Percentiles rank a stretch among this genome's conserved stretches.
Evolutionary conservation across 495 filamentous ascomycete species (phyloP).

Genomic region (Aspergillus egyptiacus): DNA sequence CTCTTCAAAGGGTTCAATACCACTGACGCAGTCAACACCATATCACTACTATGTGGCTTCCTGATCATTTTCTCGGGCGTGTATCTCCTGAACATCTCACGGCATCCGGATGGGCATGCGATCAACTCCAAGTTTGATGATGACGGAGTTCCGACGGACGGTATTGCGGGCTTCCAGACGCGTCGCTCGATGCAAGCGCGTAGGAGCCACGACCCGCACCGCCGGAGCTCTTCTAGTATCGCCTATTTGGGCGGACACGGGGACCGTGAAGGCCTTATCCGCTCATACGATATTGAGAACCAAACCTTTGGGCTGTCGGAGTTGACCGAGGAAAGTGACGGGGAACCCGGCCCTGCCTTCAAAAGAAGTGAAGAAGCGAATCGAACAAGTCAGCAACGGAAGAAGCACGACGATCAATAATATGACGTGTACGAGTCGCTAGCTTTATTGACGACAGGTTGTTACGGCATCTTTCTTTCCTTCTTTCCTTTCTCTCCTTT

Average conservation of each 20-base stretch:
- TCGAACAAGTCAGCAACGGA: constrained; percentile 24
- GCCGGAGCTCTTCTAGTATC: constrained; percentile 52
- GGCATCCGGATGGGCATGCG: constrained; percentile 70
- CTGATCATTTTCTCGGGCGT: constrained; percentile 95
- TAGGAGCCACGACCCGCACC: constrained; percentile 55
- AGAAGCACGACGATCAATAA: constrained; percentile 40
- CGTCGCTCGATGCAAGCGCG: constrained; percentile 87
- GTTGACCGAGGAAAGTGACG: constrained; percentile 66
- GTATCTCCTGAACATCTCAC: constrained; percentile 91
- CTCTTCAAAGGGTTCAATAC: constrained; percentile 98
- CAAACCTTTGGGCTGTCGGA: constrained; percentile 61
- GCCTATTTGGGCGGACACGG: constrained; percentile 43
- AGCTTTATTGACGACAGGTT: constrained; percentile 22
- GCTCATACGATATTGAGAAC: constrained; percentile 73
- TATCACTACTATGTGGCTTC: constrained; percentile 90
- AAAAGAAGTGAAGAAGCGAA: constrained; percentile 25
- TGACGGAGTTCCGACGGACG: constrained; percentile 84
- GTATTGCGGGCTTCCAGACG: constrained; percentile 80
- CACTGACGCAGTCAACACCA: constrained; percentile 84
- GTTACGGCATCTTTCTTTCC: constrained; percentile 16
- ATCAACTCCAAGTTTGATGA: constrained; percentile 57
- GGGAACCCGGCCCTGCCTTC: constrained; percentile 40
- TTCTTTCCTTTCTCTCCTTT: constrained; percentile 16
- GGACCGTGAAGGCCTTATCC: constrained; percentile 77
- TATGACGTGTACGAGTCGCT: constrained; percentile 12